Evolutionary conservation across 139 green algal species (phyloP), one percentile per base, ranked within the genome.

Genomic region (Trebouxia sp.): DNA sequence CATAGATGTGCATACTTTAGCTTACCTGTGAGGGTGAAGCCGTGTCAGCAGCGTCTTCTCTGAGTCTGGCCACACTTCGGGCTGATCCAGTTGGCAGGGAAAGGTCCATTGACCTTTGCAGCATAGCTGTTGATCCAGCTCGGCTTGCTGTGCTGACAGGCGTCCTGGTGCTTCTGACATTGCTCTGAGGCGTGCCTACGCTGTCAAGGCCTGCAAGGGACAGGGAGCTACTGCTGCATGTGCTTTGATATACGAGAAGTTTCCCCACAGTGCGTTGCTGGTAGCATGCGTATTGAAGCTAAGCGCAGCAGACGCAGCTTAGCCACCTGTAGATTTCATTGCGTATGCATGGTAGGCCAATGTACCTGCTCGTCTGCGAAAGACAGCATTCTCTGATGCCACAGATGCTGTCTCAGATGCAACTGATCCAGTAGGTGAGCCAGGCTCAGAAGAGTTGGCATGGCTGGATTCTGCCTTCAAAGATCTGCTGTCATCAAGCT

Each of bases 351-450:
- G 47, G 1, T 26, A 53, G 43, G 14, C 32, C 10, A 30, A 10
- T 0, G 3, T 72, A 72, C 62, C 62, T 72, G 32, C 35, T 72
- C 62, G 32, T 17, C 62, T 43, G 32, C 62, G 62, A 14, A 72
- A n/a, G 12, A 43, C n/a, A 28, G 62, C 62, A n/a, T 35, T 72
- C 20, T 72, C 62, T 72, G 62, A 72, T 28, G 62, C 62, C 28
- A 72, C 62, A 72, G 62, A 72, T 32, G 62, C 62, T 30, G 12
- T 45, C 8, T 72, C 62, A 42, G 62, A 72, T 30, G 62, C 62
- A 72, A 72, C 32, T 30, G 62, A 72, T 6, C 62, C 62, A 43
- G 15, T 42, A 11, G 62, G 62, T 39, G 62, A 72, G 11, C n/a
- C 37, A 45, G 62, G 62, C 62, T 72, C 62, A 26, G 62, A 45